Base-by-base conservation (phyloP, 2,329 filamentous ascomycete genomes). In the Leptoxyphium fumago region DNA sequence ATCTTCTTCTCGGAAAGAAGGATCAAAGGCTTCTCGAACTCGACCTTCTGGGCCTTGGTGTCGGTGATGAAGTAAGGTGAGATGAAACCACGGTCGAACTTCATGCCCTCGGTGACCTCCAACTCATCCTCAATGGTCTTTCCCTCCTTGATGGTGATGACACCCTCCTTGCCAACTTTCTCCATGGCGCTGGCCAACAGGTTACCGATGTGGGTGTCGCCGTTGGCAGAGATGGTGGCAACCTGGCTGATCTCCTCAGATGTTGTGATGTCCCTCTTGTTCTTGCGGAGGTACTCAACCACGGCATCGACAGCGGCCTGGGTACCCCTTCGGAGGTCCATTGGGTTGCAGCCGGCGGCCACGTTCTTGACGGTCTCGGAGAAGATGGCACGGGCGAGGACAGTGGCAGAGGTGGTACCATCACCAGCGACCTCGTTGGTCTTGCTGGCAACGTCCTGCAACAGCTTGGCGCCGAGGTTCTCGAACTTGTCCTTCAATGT, bases 41-140 rank as follows among this genome's bases (percentile, higher is more conserved):
- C 91, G 46, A 96, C 88, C 80, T 98, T 98, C 68, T 94, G 87
- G 48, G 88, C 69, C 82, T 98, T 98, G 77, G 87, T 73, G 62
- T 98, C 91, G 73, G 91, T 98, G 74, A 98, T 98, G 77, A 98
- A 98, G 81, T 98, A 98, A 57, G 91, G 88, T 21, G 91, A 98
- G 64, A 94, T 89, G 69, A 83, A 98, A 51, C 91, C 91, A 62
- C 91, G 89, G 78, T 98, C 91, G 72, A 98, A 98, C 68, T 91
- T 87, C 91, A 98, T 98, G 65, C 91, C 91, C 81, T 98, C 91
- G 47, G 91, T 98, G 50, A 98, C 81, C 73, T 98, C 91, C 45
- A 98, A 82, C 78, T 98, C 91, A 58, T 98, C 91, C 60, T 84
- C 80, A 63, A 94, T 82, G 48, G 91, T 96, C 83, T 96, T 98